Percentiles rank a stretch among this genome's conserved stretches.
These are phyloP conservation scores for Fomitopsis betulina DNA, from an alignment of 1,284 basidiomycete species.

Conservation along the genomic window DNA sequence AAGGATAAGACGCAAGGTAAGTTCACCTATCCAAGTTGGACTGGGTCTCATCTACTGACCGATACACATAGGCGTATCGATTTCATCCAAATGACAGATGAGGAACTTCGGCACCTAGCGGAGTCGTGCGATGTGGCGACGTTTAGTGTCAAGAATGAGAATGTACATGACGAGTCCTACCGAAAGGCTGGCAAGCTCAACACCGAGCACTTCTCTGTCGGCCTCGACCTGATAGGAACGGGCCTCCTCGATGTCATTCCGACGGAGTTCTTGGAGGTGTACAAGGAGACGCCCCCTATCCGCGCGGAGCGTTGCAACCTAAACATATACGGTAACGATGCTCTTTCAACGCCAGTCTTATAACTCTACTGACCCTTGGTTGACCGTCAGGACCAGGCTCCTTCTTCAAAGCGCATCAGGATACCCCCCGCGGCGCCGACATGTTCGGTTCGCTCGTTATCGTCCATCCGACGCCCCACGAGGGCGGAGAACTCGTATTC, in stretches of 20 bases:
- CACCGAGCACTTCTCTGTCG: conserved; percentile 15
- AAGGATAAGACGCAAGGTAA: conserved; percentile 7
- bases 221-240: not conserved
- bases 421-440: conserved; percentile 31
- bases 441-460: conserved; percentile 44
- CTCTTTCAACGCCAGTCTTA: too few species aligned
- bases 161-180: conserved; percentile 22
- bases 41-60: not conserved
- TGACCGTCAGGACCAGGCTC: conserved; percentile 26
- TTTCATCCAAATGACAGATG: not conserved
- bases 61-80: not conserved
- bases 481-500: conserved; percentile 34
- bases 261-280: not conserved
- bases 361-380: not conserved
- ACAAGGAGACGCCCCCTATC: conserved; percentile 15
- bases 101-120: not conserved
- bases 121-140: conserved; percentile 15
- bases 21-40: not conserved
- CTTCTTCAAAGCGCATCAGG: conserved; percentile 38
- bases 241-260: not conserved
- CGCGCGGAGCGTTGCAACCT: conserved; percentile 30
- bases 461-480: conserved; percentile 35
- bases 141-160: conserved; percentile 16
- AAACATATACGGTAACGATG: conserved; percentile 31
- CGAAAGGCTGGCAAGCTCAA: conserved; percentile 25